Base-by-base conservation (phyloP, 139 green algal species). In the Picochlorum costavermella region DNA sequence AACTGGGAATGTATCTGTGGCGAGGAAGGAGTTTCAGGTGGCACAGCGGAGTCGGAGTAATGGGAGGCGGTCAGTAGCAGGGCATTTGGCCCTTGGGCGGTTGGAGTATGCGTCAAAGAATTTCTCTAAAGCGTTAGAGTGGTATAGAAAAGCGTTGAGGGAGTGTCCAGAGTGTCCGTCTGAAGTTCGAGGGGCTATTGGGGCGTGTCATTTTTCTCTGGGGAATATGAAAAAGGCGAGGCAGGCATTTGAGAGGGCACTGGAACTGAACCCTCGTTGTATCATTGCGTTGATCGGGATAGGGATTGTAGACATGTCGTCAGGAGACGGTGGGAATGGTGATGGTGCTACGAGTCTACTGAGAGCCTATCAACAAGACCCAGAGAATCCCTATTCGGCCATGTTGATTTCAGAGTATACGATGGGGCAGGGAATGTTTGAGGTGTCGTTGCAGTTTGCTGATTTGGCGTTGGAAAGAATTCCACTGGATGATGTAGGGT, bases 101-200 rank as follows among this genome's bases (percentile, higher is more conserved):
- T 26, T 90, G 20, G 36, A 76, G 28, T 92, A 80, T 56, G 50
- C 72, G 30, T 69, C 83, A 57, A 68, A 71, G n/a, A 68, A 81
- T 5, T 83, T 84, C 61, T 74, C 63, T 17, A 63, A 84, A 57
- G 79, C 86, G 2, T 73, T 91, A 11, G 13, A 36, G 1, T 50
- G 77, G 81, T 95, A 90, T 72, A 59, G 73, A 2, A 50, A 71
- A 6, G 84, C 81, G 12, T 70, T 96, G 45, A 63, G 59, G 4
- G 29, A 71, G 23, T 74, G 87, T 72, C 90, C 90, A 10, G 57
- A 31, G 4, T 82, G 72, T 50, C 90, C 90, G 0, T 61, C 88
- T 1, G 83, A 92, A 56, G 83, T 96, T 31, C 82, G 90, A 11
- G 75, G 95, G 61, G 90, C 89, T 71, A 84, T 96, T 12, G 90